These are phyloP conservation scores for Zygosaccharomyces pseudobailii DNA, from an alignment of 1,139 yeast genomes.

Conservation along the genomic window DNA sequence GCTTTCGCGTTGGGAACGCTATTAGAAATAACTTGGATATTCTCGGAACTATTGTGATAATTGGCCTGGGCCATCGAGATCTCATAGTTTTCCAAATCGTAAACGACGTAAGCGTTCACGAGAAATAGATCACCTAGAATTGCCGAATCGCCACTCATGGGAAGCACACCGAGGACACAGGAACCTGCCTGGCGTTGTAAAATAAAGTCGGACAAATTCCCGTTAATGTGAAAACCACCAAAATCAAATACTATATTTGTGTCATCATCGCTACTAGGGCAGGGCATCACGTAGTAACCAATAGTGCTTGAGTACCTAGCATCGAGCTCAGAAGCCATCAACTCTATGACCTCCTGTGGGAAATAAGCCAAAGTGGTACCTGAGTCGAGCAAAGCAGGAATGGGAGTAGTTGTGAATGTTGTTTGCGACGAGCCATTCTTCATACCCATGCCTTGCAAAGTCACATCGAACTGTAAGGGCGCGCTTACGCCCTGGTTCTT, in stretches of 20 bases:
- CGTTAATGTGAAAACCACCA: constrained; percentile 46
- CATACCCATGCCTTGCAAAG: constrained; percentile 40
- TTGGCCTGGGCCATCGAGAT: constrained; percentile 64
- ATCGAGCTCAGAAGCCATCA: constrained; percentile 38
- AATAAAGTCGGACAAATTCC: constrained; percentile 43
- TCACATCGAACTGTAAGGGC: constrained; percentile 43
- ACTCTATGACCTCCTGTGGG: constrained; percentile 39
- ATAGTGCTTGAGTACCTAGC: constrained; percentile 35
- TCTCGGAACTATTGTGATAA: constrained; percentile 34
- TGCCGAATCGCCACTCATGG: constrained; percentile 30
- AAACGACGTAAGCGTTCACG: constrained; percentile 69
- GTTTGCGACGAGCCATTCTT: constrained; percentile 29
- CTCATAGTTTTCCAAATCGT: constrained; percentile 61
- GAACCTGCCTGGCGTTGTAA: constrained; percentile 16
- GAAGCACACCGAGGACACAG: constrained; percentile 37
- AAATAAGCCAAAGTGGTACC: constrained; percentile 61
- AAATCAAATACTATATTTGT: constrained; percentile 42
- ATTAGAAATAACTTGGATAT: constrained; percentile 41
- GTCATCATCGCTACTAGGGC: constrained; percentile 28
- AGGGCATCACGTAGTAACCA: constrained; percentile 37
- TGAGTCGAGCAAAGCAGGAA: constrained; percentile 56
- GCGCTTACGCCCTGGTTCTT: constrained; percentile 24
- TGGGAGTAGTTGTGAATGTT: constrained; percentile 24
- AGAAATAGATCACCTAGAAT: constrained; percentile 70
- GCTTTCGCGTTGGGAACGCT: constrained; percentile 44